Percentiles rank a stretch among this genome's conserved stretches.
phyloP scores from a whole-genome alignment of 352 stramenopile species.

The Pelagophyceae sp. region DNA sequence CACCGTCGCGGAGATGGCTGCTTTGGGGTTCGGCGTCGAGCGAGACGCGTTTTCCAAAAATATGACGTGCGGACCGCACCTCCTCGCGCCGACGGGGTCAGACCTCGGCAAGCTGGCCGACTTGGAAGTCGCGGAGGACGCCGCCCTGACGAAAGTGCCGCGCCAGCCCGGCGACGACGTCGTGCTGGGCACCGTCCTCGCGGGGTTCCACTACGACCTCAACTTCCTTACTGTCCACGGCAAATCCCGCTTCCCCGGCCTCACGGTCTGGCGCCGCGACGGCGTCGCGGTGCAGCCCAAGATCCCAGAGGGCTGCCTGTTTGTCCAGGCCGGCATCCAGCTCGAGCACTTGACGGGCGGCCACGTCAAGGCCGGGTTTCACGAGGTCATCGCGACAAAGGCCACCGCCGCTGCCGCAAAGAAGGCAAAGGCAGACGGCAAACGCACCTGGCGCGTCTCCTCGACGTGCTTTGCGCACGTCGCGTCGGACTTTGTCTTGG shows the following conservation, averaged over 20 bases:
- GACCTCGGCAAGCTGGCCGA: constrained; percentile 21
- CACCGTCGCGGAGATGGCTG: constrained; percentile 71
- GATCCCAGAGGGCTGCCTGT: constrained; percentile 73
- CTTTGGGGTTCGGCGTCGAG: constrained; percentile 64
- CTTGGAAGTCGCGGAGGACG: not conserved
- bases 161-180: constrained; percentile 37
- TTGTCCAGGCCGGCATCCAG: constrained; percentile 77
- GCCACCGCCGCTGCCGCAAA: constrained; percentile 61
- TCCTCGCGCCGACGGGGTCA: constrained; percentile 70
- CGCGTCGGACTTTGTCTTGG: constrained; percentile 66
- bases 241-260: constrained; percentile 74
- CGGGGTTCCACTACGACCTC: constrained; percentile 84
- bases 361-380: constrained; percentile 77
- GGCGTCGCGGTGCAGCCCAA: constrained; percentile 21
- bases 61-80: constrained; percentile 70
- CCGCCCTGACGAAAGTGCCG: not conserved
- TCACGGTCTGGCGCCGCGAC: constrained; percentile 78
- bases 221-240: constrained; percentile 85
- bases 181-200: constrained; percentile 66
- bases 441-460: constrained; percentile 76
- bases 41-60: constrained; percentile 33
- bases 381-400: constrained; percentile 70
- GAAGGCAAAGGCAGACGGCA: constrained; percentile 52
- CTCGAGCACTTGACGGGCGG: constrained; percentile 80
- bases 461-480: constrained; percentile 82